These are phyloP conservation scores for Scytalidium lignicola DNA, from an alignment of 2,329 filamentous ascomycete species.

Conservation along the genomic window DNA sequence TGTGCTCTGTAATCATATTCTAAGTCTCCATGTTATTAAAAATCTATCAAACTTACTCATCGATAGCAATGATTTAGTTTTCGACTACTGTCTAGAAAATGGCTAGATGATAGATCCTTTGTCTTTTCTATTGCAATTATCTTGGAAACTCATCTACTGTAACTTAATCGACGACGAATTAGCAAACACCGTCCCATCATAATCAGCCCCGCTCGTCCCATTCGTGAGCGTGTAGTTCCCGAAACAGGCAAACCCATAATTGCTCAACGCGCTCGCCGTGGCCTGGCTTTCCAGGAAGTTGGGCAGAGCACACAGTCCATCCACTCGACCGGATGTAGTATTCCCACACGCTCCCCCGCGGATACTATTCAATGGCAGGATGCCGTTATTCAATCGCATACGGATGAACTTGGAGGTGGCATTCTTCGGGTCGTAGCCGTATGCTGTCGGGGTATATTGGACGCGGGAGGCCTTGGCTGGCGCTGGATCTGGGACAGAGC, in stretches of 20 bases:
- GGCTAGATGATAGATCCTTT: too few species aligned
- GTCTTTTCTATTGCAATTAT: too few species aligned
- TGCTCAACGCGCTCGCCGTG: conserved; percentile 32
- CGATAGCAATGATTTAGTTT: too few species aligned
- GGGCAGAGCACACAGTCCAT: conserved; percentile 39
- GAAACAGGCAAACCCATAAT: conserved; percentile 44
- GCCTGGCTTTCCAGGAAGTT: conserved; percentile 37
- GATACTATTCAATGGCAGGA: conserved; percentile 41
- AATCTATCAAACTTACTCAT: too few species aligned
- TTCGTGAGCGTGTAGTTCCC: conserved; percentile 39
- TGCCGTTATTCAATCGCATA: conserved; percentile 44
- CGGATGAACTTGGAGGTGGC: conserved; percentile 42
- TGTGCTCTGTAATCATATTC: too few species aligned
- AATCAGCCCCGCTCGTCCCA: conserved; percentile 34
- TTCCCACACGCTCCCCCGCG: conserved; percentile 39
- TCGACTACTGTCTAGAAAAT: too few species aligned
- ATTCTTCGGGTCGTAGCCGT: conserved; percentile 38
- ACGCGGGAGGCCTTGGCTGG: conserved; percentile 34
- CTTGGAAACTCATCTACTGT: neutral
- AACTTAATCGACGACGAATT: neutral
- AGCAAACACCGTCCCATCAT: conserved; percentile 30
- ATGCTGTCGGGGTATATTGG: conserved; percentile 37
- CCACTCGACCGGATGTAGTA: conserved; percentile 28
- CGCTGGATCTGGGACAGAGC: conserved; percentile 33
- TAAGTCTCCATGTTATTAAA: too few species aligned